phyloP scores from a whole-genome alignment of 2,329 filamentous ascomycete species.

The Pseudopyrenochaeta lycopersici region DNA sequence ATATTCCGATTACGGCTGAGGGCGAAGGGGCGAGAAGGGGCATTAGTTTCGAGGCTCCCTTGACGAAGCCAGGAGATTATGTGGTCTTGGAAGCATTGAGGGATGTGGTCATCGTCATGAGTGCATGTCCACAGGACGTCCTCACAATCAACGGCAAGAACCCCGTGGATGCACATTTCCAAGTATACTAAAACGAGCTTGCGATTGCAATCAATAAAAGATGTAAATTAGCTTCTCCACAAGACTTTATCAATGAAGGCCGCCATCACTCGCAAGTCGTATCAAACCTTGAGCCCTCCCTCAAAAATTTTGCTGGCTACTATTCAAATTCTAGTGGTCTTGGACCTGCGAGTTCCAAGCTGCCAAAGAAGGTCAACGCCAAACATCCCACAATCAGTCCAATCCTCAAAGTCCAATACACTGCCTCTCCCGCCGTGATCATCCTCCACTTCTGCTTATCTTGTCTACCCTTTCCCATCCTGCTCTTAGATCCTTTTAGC shows the following conservation, averaged over 20 bases:
- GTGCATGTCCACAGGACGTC: constrained; percentile 57
- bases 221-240: too few relatives aligned
- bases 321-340: constrained; percentile 3
- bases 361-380: constrained; percentile 23
- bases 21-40: constrained; percentile 44
- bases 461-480: not conserved
- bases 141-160: constrained; percentile 54
- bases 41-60: constrained; percentile 52
- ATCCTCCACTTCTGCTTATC: constrained; percentile 6
- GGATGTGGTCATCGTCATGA: constrained; percentile 59
- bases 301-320: not conserved
- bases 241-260: not conserved
- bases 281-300: not conserved
- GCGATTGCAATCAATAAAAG: too few relatives aligned
- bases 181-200: constrained; percentile 14
- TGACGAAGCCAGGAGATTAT: constrained; percentile 53
- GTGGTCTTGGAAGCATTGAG: constrained; percentile 55
- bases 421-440: constrained; percentile 6
- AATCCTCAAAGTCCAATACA: constrained; percentile 20
- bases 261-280: not conserved
- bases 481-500: constrained; percentile 10
- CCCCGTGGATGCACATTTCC: constrained; percentile 56
- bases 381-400: constrained; percentile 18
- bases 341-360: constrained; percentile 25
- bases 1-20: constrained; percentile 53